Base-by-base conservation (phyloP, 345 rosid species). In the Diplotaxis tenuifolia region DNA sequence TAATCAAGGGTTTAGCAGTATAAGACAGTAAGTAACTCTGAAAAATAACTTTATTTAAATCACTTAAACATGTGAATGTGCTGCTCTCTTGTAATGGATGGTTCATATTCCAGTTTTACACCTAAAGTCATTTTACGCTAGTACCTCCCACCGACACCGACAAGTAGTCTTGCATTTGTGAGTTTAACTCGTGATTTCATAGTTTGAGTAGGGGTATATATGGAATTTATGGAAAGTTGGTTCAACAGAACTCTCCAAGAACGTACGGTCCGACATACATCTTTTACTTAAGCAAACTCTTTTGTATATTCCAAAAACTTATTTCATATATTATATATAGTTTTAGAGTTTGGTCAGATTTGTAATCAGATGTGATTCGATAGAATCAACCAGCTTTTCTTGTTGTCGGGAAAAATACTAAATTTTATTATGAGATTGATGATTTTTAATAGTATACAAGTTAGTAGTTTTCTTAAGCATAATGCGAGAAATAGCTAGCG, bases 101-200 rank as follows among this genome's bases (percentile, higher is more conserved):
- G 28, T 9, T 15, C 32, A 49, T 64, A 36, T 34, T 65, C 63
- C 50, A 36, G 10, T 34, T 71, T 65, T 42, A 42, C 65, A 65
- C 67, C 75, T 60, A 56, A 9, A 9, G 28, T 53, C 6, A 42
- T 62, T 40, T 15, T 64, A 64, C 31, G 6, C 19, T 68, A 31
- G 14, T n/a, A 68, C 49, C 15, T 63, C 19, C 72, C 76, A 71
- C 69, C 82, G 79, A 76, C 75, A 73, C 82, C 82, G 77, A 81
- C 77, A 42, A n/a, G 57, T 20, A 10, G 79, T 45, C 71, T 45
- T 38, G 45, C 36, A 12, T 14, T 2, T 0, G n/a, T 62, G 67
- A 62, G 75, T 45, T 79, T 81, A 76, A 79, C 80, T 71, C 52
- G 86, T 63, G 31, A 73, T 62, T 77, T 34, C 28, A 11, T 5